These are phyloP conservation scores for Citrullus mucosospermus DNA, from an alignment of 306 rosid genomes.

Conservation along the genomic window DNA sequence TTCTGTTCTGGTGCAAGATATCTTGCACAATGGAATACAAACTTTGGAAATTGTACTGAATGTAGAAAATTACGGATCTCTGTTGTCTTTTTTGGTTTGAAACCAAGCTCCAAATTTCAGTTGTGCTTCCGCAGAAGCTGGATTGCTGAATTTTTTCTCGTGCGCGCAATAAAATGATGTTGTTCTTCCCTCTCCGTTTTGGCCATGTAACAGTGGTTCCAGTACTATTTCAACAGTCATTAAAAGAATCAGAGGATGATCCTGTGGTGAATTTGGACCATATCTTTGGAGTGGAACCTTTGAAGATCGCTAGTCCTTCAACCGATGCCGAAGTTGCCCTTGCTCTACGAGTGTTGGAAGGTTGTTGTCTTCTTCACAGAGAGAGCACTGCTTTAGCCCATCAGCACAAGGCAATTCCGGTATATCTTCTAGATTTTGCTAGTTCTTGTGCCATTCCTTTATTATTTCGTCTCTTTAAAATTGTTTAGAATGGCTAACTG, in stretches of 20 bases:
- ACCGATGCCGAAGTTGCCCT: constrained; percentile 53
- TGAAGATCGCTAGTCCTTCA: constrained; percentile 61
- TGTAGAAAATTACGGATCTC: neutral
- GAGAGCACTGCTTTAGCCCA: constrained; percentile 46
- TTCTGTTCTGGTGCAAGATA: neutral
- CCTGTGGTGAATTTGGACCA: constrained; percentile 43
- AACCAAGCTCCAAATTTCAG: neutral
- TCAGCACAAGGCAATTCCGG: constrained; percentile 52
- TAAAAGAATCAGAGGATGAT: constrained; percentile 51
- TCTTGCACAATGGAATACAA: neutral
- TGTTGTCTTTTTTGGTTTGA: neutral
- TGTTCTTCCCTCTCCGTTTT: neutral
- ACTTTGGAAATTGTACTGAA: neutral
- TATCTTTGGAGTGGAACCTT: constrained; percentile 61
- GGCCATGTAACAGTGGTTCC: constrained; percentile 51
- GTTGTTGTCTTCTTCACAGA: constrained; percentile 59
- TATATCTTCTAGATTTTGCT: neutral
- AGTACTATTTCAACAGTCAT: constrained; percentile 62
- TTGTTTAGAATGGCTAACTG: neutral
- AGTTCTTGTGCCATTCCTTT: neutral
- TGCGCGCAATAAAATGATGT: neutral
- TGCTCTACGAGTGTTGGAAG: constrained; percentile 60
- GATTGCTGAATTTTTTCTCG: neutral
- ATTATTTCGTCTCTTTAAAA: neutral
- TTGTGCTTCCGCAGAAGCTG: neutral